Base-by-base conservation (phyloP, 2,329 filamentous ascomycete genomes). In the Aspergillus ochraceoroseus region DNA sequence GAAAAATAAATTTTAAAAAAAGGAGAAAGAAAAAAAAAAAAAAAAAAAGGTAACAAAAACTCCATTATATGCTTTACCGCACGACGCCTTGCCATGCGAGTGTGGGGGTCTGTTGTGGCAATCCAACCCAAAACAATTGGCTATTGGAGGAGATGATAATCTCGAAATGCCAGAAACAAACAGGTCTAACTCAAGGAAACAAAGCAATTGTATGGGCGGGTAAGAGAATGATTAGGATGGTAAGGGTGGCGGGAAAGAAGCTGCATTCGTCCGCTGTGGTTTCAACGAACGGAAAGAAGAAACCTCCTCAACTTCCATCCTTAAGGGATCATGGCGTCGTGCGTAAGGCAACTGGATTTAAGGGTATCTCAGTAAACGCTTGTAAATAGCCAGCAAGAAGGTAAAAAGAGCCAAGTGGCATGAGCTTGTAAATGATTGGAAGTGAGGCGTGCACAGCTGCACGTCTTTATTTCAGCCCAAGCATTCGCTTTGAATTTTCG, bases 401-500 rank as follows among this genome's bases (percentile, higher is more conserved):
- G 23, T 20, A 35, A 30, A 25, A 32, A 34, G 18, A 35, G 38
- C 23, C 22, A 28, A 15, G 34, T 33, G 20, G 18, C 5, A 29
- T 11, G 20, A 38, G 32, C 27, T 25, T 31, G 37, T 25, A 15
- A 14, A 19, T 8, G 7, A 25, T 8, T 13, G 7, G 23, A 23
- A 23, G 38, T n/a, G n/a, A n/a, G n/a, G n/a, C n/a, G n/a, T n/a
- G n/a, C n/a, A n/a, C 15, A 29, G 20, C 20, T 22, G 20, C 20
- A 22, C 5, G 5, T 22, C 20, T 32, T 67, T 57, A 75, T 50
- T 56, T 66, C 42, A 76, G 54, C 13, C 69, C 71, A 51, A 94
- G 71, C 22, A 85, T 62, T 54, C 75, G 78, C 72, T 95, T 95
- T 40, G 85, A 80, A 59, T 92, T 92, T 68, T 95, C 88, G 60